A percentile compares a stretch with the other conserved stretches of the same genome.
Conservation (phyloP, 257 asterid species). For the Plectranthus barbatus region DNA sequence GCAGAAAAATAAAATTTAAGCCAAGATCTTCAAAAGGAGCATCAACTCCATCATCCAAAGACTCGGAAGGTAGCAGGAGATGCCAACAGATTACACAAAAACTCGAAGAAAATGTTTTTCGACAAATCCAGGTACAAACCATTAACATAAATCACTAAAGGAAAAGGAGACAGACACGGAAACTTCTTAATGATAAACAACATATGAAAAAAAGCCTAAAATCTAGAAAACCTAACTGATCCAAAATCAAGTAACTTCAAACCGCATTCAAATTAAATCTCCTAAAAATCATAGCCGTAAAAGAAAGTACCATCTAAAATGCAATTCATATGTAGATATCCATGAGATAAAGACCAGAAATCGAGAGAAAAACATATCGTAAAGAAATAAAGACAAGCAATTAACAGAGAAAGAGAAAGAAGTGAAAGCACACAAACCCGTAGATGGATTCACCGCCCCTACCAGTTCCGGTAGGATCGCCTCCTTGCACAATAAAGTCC, state of each 20-base stretch:
- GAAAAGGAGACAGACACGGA: neutral
- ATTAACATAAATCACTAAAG: neutral
- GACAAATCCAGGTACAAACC: neutral
- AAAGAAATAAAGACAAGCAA: neutral
- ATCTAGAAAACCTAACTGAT: neutral
- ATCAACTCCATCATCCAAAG: neutral
- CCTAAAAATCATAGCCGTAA: neutral
- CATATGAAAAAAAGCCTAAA: neutral
- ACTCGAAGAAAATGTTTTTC: neutral
- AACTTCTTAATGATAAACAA: neutral
- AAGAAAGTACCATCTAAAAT: neutral
- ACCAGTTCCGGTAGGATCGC: slow-evolving; percentile 97
- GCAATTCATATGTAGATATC: neutral
- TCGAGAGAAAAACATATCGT: neutral
- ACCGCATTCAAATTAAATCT: neutral
- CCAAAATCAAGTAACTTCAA: neutral
- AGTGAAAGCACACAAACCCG: slow-evolving; percentile 33
- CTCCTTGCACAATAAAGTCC: slow-evolving; percentile 96
- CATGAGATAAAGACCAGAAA: neutral
- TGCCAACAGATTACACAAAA: neutral
- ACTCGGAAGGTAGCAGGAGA: neutral
- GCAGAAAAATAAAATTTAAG: slow-evolving; percentile 17
- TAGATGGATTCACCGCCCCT: slow-evolving; percentile 95
- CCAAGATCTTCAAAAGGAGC: neutral
- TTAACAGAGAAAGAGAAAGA: neutral